Conservation (phyloP, 352 stramenopile species). For the Phytophthora citricola region DNA sequence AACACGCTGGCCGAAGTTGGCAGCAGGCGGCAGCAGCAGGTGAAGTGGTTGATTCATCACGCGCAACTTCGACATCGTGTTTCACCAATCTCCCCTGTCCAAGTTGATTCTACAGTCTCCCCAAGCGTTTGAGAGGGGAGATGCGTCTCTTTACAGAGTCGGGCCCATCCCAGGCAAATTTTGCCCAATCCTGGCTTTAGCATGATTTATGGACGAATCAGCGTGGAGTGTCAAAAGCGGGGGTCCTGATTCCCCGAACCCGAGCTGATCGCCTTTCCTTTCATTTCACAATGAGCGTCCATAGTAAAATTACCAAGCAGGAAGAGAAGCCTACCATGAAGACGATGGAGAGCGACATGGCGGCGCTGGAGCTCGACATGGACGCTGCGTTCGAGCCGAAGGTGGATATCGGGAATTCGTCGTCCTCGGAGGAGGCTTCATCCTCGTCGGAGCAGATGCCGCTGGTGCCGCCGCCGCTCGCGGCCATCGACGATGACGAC, state of each 20-base stretch:
- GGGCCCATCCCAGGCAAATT: background rate
- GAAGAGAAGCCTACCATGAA: slow-evolving; percentile 24
- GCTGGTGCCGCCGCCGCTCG: slow-evolving; percentile 25
- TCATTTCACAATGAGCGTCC: background rate
- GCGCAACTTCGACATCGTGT: slow-evolving; percentile 7
- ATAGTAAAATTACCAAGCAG: slow-evolving; percentile 16
- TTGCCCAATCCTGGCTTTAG: slow-evolving; percentile 4
- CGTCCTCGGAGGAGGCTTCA: slow-evolving; percentile 32
- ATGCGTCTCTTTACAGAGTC: slow-evolving; percentile 17
- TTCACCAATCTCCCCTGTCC: slow-evolving; percentile 14
- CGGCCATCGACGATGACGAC: slow-evolving; percentile 42
- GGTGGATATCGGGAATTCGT: slow-evolving; percentile 27
- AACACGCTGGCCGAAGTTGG: slow-evolving; percentile 1
- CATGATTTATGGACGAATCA: slow-evolving; percentile 3
- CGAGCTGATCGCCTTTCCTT: slow-evolving; percentile 3
- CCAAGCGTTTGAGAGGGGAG: slow-evolving; percentile 11
- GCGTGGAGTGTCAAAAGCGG: slow-evolving; percentile 1
- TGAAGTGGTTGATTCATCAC: slow-evolving; percentile 2
- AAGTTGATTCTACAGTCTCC: slow-evolving; percentile 8
- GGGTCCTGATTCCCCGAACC: slow-evolving; percentile 9
- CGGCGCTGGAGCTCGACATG: slow-evolving; percentile 36
- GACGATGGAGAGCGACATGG: slow-evolving; percentile 39
- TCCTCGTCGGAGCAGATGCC: slow-evolving; percentile 31
- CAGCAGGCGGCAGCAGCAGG: slow-evolving; percentile 2
- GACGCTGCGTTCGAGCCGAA: slow-evolving; percentile 32